Conservation (phyloP, 257 asterid species). For the Linaria vulgaris region DNA sequence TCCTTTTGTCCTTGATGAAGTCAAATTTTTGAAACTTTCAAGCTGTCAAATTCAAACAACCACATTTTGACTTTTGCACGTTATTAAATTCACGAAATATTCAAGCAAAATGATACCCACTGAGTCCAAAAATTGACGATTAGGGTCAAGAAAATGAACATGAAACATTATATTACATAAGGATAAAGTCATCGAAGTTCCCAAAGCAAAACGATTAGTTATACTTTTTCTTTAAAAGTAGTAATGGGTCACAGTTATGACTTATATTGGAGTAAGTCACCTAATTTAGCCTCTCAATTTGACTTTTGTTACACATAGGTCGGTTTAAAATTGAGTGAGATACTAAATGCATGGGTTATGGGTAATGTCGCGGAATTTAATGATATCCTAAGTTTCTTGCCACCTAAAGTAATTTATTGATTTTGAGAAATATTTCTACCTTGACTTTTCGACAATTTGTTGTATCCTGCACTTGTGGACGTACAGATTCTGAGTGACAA, state of each 20-base stretch:
- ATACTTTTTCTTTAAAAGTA: constrained; percentile 1
- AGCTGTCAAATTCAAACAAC: constrained; percentile 20
- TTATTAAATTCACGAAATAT: constrained; percentile 17
- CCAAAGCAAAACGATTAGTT: background rate
- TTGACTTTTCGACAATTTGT: constrained; percentile 13
- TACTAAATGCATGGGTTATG: constrained; percentile 28
- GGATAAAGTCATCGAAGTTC: background rate
- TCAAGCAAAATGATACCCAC: background rate
- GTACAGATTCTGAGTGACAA: no score
- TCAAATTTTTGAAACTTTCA: constrained; percentile 10
- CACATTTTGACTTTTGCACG: constrained; percentile 25
- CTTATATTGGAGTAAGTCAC: constrained; percentile 35
- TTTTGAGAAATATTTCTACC: background rate
- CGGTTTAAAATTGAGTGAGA: constrained; percentile 28
- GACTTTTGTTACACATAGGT: constrained; percentile 35
- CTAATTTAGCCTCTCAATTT: constrained; percentile 32
- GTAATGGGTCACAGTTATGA: constrained; percentile 2
- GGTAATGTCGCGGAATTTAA: constrained; percentile 22
- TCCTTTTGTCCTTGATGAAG: background rate
- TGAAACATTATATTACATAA: background rate
- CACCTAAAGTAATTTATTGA: constrained; percentile 20
- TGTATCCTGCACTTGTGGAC: constrained; percentile 3
- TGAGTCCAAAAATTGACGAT: background rate
- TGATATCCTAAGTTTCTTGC: constrained; percentile 21
- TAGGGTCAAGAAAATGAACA: no score